A percentile compares a stretch with the other conserved stretches of the same genome.
phyloP scores from a whole-genome alignment of 768 basidiomycete genomes.

The Podaxis mareebaensis region DNA sequence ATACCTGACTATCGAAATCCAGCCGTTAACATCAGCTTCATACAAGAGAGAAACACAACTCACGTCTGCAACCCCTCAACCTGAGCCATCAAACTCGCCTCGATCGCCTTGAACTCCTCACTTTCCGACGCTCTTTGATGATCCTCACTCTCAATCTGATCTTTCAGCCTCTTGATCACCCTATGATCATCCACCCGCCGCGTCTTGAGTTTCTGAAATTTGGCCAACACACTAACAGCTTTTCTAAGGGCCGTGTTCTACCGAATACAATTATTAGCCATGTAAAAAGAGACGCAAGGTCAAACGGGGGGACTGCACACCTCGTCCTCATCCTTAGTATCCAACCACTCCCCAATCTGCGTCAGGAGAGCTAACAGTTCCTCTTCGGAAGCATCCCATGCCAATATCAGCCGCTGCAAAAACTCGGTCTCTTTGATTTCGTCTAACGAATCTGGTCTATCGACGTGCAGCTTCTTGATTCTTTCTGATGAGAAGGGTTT shows the following conservation, averaged over 20 bases:
- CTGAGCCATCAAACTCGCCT: slow-evolving; percentile 33
- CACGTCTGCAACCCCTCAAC: slow-evolving; percentile 34
- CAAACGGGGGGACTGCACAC: slow-evolving; percentile 28
- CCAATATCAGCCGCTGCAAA: slow-evolving; percentile 35
- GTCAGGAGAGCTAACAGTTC: slow-evolving; percentile 37
- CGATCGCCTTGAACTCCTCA: slow-evolving; percentile 35
- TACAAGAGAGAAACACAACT: slow-evolving; percentile 13
- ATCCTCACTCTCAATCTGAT: slow-evolving; percentile 30
- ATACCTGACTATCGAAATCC: slow-evolving; percentile 8
- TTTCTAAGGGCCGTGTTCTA: slow-evolving; percentile 31
- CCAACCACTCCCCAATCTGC: slow-evolving; percentile 56
- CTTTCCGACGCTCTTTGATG: slow-evolving; percentile 31
- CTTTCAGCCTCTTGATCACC: slow-evolving; percentile 32
- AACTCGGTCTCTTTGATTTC: slow-evolving; percentile 37
- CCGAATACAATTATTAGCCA: not conserved
- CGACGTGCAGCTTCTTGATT: slow-evolving; percentile 70
- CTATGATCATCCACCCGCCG: slow-evolving; percentile 30
- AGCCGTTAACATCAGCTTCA: not conserved
- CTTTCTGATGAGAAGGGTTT: slow-evolving; percentile 56
- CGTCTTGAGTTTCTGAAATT: slow-evolving; percentile 39
- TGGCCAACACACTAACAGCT: slow-evolving; percentile 35
- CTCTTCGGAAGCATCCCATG: slow-evolving; percentile 41
- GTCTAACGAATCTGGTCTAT: slow-evolving; percentile 39
- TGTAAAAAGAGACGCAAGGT: not conserved
- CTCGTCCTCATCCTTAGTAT: slow-evolving; percentile 36